Evolutionary conservation across 2,329 filamentous ascomycete genomes (phyloP), one percentile per base, ranked within the genome.

Genomic region (Talaromyces verruculosus): DNA sequence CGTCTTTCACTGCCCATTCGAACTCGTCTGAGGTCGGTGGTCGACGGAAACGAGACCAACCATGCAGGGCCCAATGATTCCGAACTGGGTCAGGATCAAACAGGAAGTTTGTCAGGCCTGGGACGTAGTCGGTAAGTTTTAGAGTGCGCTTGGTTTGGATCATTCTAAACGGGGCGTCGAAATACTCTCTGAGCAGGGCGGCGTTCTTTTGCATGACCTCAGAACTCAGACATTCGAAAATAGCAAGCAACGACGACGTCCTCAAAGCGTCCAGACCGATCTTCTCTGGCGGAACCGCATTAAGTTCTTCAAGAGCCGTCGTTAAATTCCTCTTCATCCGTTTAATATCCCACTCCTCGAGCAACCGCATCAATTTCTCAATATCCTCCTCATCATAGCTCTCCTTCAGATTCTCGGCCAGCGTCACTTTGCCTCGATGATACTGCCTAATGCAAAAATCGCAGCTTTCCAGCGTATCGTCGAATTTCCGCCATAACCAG

Each of bases 171-270:
- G 96, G 92, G 70, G 85, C 87, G 74, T 97, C 91, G 75, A 98
- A 97, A 69, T 88, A 84, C 33, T 81, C 72, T 64, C 78, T 74
- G 25, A 89, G 76, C 22, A 84, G 77, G 19, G 80, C 77, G 64
- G 87, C 84, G 68, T 85, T 82, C 25, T 80, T 78, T 67, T 97
- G 83, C 74, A 96, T 92, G 0, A 90, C 84, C 70, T 93, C 87
- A 76, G 91, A 96, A 76, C 93, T 96, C 61, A 98, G 81, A 0
- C 91, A 89, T 76, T 98, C 94, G 72, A 96, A 97, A 35, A 98
- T 86, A 11, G 92, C 89, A 66, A 95, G 86, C 61, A 96, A 85
- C 6, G 91, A 87, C 33, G 86, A 81, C 1, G 84, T 80, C 33
- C 85, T 83, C 30, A 88, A 75, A 30, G 82, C 77, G 62, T 77